These are phyloP conservation scores for Lachnellula arida DNA, from an alignment of 2,329 filamentous ascomycete genomes.

Conservation along the genomic window DNA sequence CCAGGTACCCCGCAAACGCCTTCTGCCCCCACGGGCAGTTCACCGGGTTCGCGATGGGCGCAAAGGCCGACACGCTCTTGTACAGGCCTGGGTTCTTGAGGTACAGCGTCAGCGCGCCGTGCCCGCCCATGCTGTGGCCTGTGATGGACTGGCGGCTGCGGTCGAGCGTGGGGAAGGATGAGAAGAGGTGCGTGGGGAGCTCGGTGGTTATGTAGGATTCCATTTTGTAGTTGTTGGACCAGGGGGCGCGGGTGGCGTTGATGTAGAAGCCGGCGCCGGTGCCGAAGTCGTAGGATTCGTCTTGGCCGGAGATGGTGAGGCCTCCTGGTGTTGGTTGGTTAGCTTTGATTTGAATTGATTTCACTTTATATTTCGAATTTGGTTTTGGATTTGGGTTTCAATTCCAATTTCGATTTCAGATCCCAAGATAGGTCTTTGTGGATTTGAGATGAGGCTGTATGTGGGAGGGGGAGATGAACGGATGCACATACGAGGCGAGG, in stretches of 20 bases:
- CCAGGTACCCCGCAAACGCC: slow-evolving; percentile 88
- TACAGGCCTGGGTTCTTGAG: slow-evolving; percentile 88
- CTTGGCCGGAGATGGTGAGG: slow-evolving; percentile 73
- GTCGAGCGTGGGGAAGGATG: slow-evolving; percentile 69
- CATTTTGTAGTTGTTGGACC: slow-evolving; percentile 80
- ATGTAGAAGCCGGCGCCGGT: slow-evolving; percentile 92
- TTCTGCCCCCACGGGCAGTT: slow-evolving; percentile 93
- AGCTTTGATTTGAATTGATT: neutral
- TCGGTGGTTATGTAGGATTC: slow-evolving; percentile 88
- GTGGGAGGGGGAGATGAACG: neutral
- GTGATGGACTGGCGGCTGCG: slow-evolving; percentile 69
- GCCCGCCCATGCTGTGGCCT: slow-evolving; percentile 95
- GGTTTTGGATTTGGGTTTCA: too few relatives aligned
- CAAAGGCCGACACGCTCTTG: slow-evolving; percentile 83
- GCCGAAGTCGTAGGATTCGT: slow-evolving; percentile 89
- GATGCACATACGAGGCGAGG: slow-evolving; percentile 64
- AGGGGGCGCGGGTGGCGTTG: slow-evolving; percentile 74
- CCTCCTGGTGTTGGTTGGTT: slow-evolving; percentile 50
- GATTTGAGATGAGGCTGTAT: neutral
- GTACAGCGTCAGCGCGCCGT: slow-evolving; percentile 89
- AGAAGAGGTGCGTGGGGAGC: slow-evolving; percentile 73
- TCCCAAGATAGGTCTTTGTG: too few relatives aligned
- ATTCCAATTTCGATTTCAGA: too few relatives aligned
- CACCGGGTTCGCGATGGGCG: slow-evolving; percentile 82
- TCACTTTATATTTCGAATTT: too few relatives aligned